These are phyloP conservation scores for Coemansia sp. DNA, from an alignment of 192 early-diverging fungal species.

Conservation along the genomic window DNA sequence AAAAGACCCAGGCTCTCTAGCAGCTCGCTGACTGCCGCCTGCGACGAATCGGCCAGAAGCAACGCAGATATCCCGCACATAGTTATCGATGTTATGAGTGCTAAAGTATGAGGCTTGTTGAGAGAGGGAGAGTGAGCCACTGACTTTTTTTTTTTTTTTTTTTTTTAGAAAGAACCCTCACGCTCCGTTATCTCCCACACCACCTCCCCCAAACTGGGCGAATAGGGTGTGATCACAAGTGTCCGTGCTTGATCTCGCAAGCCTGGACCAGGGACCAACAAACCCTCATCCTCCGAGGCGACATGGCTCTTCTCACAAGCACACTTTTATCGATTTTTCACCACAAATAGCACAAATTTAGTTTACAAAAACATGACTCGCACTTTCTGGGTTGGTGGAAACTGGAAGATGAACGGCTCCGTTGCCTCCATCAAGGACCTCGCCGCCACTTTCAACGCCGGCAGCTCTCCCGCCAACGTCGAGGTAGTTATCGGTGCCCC, in stretches of 20 bases:
- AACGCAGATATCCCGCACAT: conserved; percentile 93
- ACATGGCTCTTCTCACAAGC: too few relatives aligned
- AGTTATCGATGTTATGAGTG: background rate
- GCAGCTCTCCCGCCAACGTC: conserved; percentile 59
- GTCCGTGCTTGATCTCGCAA: background rate
- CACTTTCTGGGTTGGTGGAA: conserved; percentile 85
- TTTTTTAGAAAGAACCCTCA: background rate
- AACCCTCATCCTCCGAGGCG: background rate
- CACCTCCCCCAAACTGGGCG: background rate
- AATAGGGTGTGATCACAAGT: background rate
- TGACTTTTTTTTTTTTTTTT: too few relatives aligned
- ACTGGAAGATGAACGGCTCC: conserved; percentile 99
- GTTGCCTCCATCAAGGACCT: conserved; percentile 70
- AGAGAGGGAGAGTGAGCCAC: background rate
- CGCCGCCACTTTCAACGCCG: conserved; percentile 75
- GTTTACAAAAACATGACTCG: conserved; percentile 53
- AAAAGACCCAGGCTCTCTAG: conserved; percentile 92
- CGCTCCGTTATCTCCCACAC: background rate
- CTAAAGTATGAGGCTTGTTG: background rate
- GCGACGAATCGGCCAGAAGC: conserved; percentile 73
- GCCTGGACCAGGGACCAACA: background rate
- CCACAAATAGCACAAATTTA: background rate
- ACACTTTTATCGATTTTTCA: too few relatives aligned
- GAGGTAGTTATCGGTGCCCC: conserved; percentile 98
- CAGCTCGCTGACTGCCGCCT: conserved; percentile 79